Evolutionary conservation across 2,329 filamentous ascomycete genomes (phyloP).

Genomic region (Diaporthe aspalathi): DNA sequence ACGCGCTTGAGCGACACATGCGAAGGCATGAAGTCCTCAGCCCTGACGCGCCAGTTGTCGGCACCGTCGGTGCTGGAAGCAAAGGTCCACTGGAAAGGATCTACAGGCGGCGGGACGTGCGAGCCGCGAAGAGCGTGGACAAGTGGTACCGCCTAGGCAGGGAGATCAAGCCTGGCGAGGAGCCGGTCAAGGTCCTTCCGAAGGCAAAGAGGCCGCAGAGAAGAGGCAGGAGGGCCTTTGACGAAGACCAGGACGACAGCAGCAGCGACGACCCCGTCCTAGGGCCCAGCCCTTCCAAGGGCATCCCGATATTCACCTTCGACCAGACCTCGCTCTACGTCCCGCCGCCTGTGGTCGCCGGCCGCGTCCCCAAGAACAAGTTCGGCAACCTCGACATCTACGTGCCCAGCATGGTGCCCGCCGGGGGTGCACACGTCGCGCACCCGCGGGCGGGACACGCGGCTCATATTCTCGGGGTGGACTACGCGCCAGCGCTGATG

Average conservation of each 20-base stretch:
- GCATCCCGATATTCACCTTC: constrained; percentile 69
- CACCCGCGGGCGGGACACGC: constrained; percentile 73
- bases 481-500: constrained; percentile 89
- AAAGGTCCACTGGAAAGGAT: constrained; percentile 77
- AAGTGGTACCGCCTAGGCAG: constrained; percentile 92
- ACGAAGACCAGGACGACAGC: constrained; percentile 56
- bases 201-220: constrained; percentile 54
- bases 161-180: constrained; percentile 80
- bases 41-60: constrained; percentile 75
- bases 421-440: constrained; percentile 80
- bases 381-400: constrained; percentile 96
- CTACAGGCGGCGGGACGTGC: constrained; percentile 85
- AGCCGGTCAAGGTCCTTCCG: constrained; percentile 81
- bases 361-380: constrained; percentile 86
- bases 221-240: constrained; percentile 35
- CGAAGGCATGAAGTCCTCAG: constrained; percentile 84
- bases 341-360: constrained; percentile 79
- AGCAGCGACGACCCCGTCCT: constrained; percentile 58
- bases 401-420: constrained; percentile 89
- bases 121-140: constrained; percentile 80
- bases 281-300: constrained; percentile 54
- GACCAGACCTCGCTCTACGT: constrained; percentile 79
- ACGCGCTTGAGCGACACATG: constrained; percentile 87
- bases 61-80: constrained; percentile 79
- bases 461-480: constrained; percentile 79